These are phyloP conservation scores for Baorangia bicolor DNA, from an alignment of 768 basidiomycete genomes.

Conservation along the genomic window DNA sequence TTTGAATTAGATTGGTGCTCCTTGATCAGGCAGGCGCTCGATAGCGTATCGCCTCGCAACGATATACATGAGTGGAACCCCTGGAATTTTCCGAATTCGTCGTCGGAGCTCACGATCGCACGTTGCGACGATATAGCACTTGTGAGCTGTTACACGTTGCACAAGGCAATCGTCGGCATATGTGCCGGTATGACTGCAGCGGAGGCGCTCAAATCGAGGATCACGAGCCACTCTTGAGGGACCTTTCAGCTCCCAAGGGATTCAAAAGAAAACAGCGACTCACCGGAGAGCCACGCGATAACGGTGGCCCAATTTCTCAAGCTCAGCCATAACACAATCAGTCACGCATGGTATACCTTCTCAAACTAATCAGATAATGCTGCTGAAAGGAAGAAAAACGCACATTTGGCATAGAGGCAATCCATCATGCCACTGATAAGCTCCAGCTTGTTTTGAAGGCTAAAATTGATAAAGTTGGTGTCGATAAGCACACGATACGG, in stretches of 20 bases:
- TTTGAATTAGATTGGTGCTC: constrained; percentile 57
- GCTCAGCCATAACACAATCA: constrained; percentile 97
- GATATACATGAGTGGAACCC: constrained; percentile 97
- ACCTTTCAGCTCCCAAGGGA: constrained; percentile 4
- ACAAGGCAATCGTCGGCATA: constrained; percentile 99
- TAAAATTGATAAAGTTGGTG: constrained; percentile 99
- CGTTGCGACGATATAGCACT: constrained; percentile 96
- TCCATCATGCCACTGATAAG: constrained; percentile 99
- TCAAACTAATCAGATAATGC: constrained; percentile 5
- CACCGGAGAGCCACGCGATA: constrained; percentile 94
- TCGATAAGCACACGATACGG: constrained; percentile 97
- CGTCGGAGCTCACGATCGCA: constrained; percentile 94
- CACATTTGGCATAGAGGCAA: constrained; percentile 96
- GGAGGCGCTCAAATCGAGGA: constrained; percentile 91
- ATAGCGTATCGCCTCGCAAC: constrained; percentile 90
- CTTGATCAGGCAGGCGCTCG: constrained; percentile 92
- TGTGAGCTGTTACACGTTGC: constrained; percentile 91
- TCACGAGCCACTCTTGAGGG: constrained; percentile 89
- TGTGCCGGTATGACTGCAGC: constrained; percentile 92
- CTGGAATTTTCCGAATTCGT: constrained; percentile 88
- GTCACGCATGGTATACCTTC: constrained; percentile 98
- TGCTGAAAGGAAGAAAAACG: constrained; percentile 19
- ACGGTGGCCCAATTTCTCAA: constrained; percentile 95
- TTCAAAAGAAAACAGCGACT: constrained; percentile 26
- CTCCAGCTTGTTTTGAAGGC: constrained; percentile 96